These are phyloP conservation scores for Cornus florida DNA, from an alignment of 148 eudicot genomes.

Conservation along the genomic window DNA sequence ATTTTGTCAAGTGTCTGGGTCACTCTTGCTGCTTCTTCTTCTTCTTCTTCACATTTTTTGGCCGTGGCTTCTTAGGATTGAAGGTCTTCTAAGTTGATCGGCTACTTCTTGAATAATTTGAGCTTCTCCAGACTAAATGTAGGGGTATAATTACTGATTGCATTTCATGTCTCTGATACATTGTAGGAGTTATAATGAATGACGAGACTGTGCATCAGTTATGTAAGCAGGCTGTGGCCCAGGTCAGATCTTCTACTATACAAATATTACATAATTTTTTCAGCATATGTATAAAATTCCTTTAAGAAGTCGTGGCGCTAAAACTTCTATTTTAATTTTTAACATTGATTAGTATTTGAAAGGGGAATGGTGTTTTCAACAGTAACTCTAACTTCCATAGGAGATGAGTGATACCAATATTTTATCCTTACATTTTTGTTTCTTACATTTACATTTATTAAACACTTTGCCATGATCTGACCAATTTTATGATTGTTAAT, in stretches of 20 bases:
- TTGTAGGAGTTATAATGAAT: slow-evolving; percentile 91
- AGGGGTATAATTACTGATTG: neutral
- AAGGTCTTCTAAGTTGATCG: neutral
- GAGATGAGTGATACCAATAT: neutral
- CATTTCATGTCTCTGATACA: neutral
- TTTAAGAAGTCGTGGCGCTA: neutral
- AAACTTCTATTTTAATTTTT: too few species aligned
- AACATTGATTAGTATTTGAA: neutral
- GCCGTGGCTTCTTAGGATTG: neutral
- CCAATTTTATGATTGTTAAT: neutral
- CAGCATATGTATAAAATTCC: neutral
- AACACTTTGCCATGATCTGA: neutral
- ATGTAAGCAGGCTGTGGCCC: slow-evolving; percentile 97
- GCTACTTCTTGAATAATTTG: neutral
- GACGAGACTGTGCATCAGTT: slow-evolving; percentile 97
- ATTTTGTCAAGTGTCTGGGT: neutral
- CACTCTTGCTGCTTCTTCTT: neutral
- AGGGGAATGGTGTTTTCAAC: neutral
- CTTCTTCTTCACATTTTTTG: neutral
- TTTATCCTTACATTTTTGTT: neutral
- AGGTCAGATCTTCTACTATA: slow-evolving; percentile 40
- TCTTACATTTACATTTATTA: neutral
- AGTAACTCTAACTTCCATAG: neutral
- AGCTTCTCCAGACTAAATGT: neutral
- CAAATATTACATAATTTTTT: neutral